Conservation (phyloP, 768 basidiomycete species). For the Boletellus sp. region DNA sequence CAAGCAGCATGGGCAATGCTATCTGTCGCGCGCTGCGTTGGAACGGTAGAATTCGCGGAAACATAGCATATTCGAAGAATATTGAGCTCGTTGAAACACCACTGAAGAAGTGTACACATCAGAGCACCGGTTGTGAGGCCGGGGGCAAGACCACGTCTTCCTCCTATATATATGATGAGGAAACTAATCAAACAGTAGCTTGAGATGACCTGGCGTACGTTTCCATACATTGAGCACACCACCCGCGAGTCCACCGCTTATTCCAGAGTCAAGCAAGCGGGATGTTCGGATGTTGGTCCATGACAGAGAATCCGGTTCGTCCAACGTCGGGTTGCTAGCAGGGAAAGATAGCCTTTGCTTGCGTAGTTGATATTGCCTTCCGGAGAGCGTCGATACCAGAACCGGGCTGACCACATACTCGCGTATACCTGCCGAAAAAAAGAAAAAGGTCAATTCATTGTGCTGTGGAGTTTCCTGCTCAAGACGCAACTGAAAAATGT, state of each 20-base stretch:
- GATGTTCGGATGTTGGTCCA: constrained; percentile 55
- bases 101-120: constrained; percentile 61
- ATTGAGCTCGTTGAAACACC: constrained; percentile 64
- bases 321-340: constrained; percentile 14
- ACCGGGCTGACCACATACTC: constrained; percentile 74
- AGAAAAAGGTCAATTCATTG: not conserved
- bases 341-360: constrained; percentile 32
- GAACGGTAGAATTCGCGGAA: constrained; percentile 27
- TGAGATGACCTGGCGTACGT: constrained; percentile 38
- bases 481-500: constrained; percentile 71
- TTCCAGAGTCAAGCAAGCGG: constrained; percentile 63
- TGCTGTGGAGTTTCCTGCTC: not conserved
- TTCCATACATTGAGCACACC: constrained; percentile 55
- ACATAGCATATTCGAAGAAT: constrained; percentile 59
- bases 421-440: constrained; percentile 51
- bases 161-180: constrained; percentile 44
- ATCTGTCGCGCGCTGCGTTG: not conserved
- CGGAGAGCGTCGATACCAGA: constrained; percentile 43
- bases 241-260: constrained; percentile 70
- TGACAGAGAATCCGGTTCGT: constrained; percentile 24
- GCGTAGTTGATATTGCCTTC: constrained; percentile 44
- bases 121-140: constrained; percentile 59
- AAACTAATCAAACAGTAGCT: not conserved
- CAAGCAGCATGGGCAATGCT: not conserved
- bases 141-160: constrained; percentile 50